phyloP scores from a whole-genome alignment of 331 rosid genomes.

The Malus hybrid region DNA sequence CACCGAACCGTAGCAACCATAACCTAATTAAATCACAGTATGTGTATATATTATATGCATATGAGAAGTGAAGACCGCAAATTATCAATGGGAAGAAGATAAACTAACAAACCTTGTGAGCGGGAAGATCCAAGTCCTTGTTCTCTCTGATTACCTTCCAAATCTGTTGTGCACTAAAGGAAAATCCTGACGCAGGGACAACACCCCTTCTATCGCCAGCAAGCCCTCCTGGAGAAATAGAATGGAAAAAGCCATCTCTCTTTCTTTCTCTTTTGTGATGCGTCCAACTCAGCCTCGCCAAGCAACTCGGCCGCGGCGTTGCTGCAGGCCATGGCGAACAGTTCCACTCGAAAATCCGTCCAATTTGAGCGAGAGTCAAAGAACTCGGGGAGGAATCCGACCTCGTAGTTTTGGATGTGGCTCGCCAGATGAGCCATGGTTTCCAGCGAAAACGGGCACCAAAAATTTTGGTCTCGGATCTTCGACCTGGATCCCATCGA shows the following conservation, averaged over 20 bases:
- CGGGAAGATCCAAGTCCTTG: slow-evolving; percentile 94
- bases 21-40: slow-evolving; percentile 30
- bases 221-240: slow-evolving; percentile 86
- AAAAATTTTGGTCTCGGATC: too few species aligned
- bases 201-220: slow-evolving; percentile 89
- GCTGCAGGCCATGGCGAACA: too few species aligned
- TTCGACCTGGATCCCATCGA: too few species aligned
- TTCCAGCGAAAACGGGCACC: too few species aligned
- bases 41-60: not conserved
- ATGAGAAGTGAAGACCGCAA: slow-evolving; percentile 1
- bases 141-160: slow-evolving; percentile 90
- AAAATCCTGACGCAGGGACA: slow-evolving; percentile 91
- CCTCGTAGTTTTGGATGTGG: too few species aligned
- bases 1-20: slow-evolving; percentile 99
- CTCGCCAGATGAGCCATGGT: too few species aligned
- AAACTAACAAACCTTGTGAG: slow-evolving; percentile 71
- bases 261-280: too few species aligned
- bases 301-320: too few species aligned
- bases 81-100: not conserved
- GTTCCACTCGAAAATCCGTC: too few species aligned
- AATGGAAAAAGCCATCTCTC: slow-evolving; percentile 62
- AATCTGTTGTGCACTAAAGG: slow-evolving; percentile 81
- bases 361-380: too few species aligned
- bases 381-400: too few species aligned
- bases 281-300: too few species aligned